Base-by-base conservation (phyloP, 1,284 basidiomycete species). In the Malassezia yamatoensis region DNA sequence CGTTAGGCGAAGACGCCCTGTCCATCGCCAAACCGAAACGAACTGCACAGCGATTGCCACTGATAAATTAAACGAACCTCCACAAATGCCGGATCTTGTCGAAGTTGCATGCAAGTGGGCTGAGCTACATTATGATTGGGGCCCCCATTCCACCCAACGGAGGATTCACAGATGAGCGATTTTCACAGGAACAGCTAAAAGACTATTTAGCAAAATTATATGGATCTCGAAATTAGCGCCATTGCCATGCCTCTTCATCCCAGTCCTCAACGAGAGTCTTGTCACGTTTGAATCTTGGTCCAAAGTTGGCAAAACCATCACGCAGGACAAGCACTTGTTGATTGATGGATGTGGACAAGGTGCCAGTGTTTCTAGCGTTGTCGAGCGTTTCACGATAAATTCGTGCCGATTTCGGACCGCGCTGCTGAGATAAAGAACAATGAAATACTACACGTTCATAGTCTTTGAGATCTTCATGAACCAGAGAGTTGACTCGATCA, bases 381-480 rank as follows among this genome's bases (percentile, higher is more conserved):
- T 61, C 62, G 29, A 65, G 53, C 4, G 69, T 70, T 46, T 75
- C 66, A 41, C 68, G 64, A 44, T 75, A 76, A 48, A 73, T 66
- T 2, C 74, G 62, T 0, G 76, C 76, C 0, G 74, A 67, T 36
- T 74, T 76, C 0, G 76, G 76, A 1, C 76, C 76, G 58, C 69
- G 61, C 60, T 62, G 51, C 54, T 75, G 76, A 24, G 68, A 72
- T 2, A 77, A 61, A 8, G 68, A 60, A 49, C 76, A 77, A 59
- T 76, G 76, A 49, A 77, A 76, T 24, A 76, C 63, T 37, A 77
- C 74, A 16, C 64, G 59, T 43, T 63, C 63, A 51, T 65, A 66
- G 36, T 62, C 55, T 37, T 62, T 53, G 12, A 62, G 58, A 16
- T 60, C 64, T 32, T 58, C 46, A 32, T n/a, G 21, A 1, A 74